Conservation (phyloP, 2,329 filamentous ascomycete species). For the Trichoderma simmonsii region DNA sequence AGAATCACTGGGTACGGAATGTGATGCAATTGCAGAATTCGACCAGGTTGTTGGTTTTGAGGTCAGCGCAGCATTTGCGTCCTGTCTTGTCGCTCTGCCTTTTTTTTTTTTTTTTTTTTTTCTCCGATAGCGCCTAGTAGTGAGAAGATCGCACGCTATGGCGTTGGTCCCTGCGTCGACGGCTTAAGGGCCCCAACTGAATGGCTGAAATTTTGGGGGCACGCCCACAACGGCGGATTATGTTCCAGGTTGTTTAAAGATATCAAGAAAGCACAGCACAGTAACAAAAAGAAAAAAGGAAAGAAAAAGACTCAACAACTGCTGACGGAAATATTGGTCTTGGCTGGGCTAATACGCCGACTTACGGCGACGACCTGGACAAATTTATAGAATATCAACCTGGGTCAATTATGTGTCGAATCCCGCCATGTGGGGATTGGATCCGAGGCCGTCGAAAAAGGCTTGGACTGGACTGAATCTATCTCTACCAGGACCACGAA, state of each 20-base stretch:
- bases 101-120: not conserved
- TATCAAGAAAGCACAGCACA: not conserved
- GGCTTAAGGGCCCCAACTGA: not conserved
- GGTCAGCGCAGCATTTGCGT: not conserved
- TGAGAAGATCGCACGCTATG: not conserved
- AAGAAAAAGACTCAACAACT: not conserved
- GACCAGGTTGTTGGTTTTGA: not conserved
- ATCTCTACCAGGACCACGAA: not conserved
- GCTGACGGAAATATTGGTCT: not conserved
- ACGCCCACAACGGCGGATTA: not conserved
- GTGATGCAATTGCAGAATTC: not conserved
- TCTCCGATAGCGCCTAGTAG: not conserved
- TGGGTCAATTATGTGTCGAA: not conserved
- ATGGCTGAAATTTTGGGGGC: not conserved
- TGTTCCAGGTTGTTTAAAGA: not conserved
- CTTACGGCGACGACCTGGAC: not conserved
- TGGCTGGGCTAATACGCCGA: not conserved
- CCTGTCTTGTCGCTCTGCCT: not conserved
- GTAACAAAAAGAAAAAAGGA: not conserved
- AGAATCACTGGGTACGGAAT: not conserved
- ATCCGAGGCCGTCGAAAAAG: not conserved
- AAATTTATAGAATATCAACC: not conserved
- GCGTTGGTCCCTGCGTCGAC: constrained; percentile 3
- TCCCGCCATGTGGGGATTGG: not conserved
- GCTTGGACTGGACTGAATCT: not conserved